Conservation (phyloP, 768 basidiomycete species). For the Pleurotus tuoliensis region DNA sequence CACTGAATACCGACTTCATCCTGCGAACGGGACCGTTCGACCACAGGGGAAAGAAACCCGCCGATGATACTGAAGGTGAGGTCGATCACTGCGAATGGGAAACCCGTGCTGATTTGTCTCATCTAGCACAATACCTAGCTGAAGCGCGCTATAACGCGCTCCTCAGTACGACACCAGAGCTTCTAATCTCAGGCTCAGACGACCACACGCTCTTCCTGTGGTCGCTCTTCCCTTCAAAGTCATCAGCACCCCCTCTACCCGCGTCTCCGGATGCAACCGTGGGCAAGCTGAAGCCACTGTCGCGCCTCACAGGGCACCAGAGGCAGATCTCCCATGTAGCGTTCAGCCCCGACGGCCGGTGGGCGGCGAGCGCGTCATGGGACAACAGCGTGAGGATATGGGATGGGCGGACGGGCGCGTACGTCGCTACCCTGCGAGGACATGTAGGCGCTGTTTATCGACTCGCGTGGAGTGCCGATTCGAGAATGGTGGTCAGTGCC, state of each 20-base stretch:
- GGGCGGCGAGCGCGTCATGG: slow-evolving; percentile 89
- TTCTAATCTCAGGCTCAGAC: slow-evolving; percentile 93
- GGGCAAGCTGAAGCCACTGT: slow-evolving; percentile 36
- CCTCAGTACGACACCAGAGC: slow-evolving; percentile 64
- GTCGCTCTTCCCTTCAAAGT: slow-evolving; percentile 64
- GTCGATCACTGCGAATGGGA: not conserved
- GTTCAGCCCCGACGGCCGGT: slow-evolving; percentile 91
- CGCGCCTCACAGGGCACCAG: slow-evolving; percentile 91
- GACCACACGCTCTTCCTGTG: slow-evolving; percentile 98
- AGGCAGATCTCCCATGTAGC: slow-evolving; percentile 91
- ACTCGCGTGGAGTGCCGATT: slow-evolving; percentile 93
- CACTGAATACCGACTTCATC: slow-evolving; percentile 93
- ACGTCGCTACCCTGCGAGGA: slow-evolving; percentile 85
- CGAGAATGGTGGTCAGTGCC: slow-evolving; percentile 86
- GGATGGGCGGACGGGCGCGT: slow-evolving; percentile 84
- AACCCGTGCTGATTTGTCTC: not conserved
- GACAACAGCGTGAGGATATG: slow-evolving; percentile 90
- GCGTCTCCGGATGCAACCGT: slow-evolving; percentile 16
- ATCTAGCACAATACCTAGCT: slow-evolving; percentile 70
- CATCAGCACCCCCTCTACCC: slow-evolving; percentile 12
- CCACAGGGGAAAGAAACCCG: slow-evolving; percentile 74
- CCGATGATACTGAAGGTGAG: slow-evolving; percentile 79
- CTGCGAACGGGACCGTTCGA: slow-evolving; percentile 94
- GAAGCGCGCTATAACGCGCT: slow-evolving; percentile 73
- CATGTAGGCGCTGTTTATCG: slow-evolving; percentile 95